These are phyloP conservation scores for Suillus subluteus DNA, from an alignment of 768 basidiomycete species.

Conservation along the genomic window DNA sequence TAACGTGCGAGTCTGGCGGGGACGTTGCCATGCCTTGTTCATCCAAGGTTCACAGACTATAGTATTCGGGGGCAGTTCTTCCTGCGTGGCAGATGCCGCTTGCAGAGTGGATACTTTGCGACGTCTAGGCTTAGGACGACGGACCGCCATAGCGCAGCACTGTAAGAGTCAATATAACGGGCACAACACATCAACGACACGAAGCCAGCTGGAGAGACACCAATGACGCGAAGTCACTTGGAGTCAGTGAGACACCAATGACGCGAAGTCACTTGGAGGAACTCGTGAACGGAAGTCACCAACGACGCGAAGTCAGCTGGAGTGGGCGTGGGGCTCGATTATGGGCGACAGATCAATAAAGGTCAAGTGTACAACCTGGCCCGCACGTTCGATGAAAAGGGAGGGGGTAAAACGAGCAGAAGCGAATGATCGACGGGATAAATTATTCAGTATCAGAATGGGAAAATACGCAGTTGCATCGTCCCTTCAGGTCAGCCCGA, in stretches of 20 bases:
- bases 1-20: background rate
- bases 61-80: background rate
- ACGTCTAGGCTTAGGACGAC: background rate
- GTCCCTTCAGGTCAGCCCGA: too few species aligned
- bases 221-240: background rate
- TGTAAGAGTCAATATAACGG: too few species aligned
- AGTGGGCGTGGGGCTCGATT: background rate
- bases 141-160: constrained; percentile 2
- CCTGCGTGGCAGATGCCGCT: background rate
- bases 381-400: too few species aligned
- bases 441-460: too few species aligned
- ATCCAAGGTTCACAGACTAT: background rate
- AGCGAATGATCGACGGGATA: too few species aligned
- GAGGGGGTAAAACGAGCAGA: too few species aligned
- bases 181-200: background rate
- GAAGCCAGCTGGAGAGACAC: background rate
- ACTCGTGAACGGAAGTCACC: background rate
- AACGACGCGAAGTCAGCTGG: background rate
- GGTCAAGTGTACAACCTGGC: too few species aligned
- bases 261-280: too few species aligned
- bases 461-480: too few species aligned
- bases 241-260: too few species aligned
- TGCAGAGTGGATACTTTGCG: background rate
- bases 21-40: background rate
- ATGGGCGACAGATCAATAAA: background rate